Evolutionary conservation across 345 rosid genomes (phyloP), one percentile per base, ranked within the genome.

Genomic region (Moricandia moricandioides): DNA sequence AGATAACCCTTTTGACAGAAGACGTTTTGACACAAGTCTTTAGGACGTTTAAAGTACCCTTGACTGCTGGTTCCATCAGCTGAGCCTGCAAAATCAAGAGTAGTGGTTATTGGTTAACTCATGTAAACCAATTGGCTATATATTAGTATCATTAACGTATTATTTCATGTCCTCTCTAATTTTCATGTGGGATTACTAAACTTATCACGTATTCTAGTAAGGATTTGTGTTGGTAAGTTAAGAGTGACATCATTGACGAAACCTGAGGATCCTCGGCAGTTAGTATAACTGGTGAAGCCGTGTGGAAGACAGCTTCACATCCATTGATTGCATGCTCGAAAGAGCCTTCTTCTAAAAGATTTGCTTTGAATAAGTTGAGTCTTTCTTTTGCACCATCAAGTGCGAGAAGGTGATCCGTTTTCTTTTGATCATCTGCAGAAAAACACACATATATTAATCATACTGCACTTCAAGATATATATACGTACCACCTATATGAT

Each of bases 31-130:
- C 61, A 37, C 90, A 87, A 4, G 90, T 80, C 8, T 56, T 67
- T 1, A 87, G 73, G 17, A 85, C 83, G 49, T 85, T 83, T 2
- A 85, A 72, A 40, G 87, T 87, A 54, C 87, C 86, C 9, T 81
- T 85, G 3, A 85, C 62, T 0, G 86, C 87, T 13, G 84, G 82
- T 26, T 79, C 84, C 13, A 88, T 75, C 34, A 88, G 2, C 30
- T 86, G 85, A 0, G 40, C 56, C 77, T 55, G 13, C 13, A 55
- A 21, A 55, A 55, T 49, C 24, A 2, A 16, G 56, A 49, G 56
- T 49, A 49, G 4, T 8, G 10, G 24, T 14, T 49, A 49, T 2
- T 8, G 24, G 24, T 14, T 16, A 16, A 49, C 56, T 49, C 56
- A 49, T 49, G 56, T 49, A 14, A 49, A 47, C 7, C 51, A 40